phyloP scores from a whole-genome alignment of 306 rosid genomes.

The Carpinus fangiana region DNA sequence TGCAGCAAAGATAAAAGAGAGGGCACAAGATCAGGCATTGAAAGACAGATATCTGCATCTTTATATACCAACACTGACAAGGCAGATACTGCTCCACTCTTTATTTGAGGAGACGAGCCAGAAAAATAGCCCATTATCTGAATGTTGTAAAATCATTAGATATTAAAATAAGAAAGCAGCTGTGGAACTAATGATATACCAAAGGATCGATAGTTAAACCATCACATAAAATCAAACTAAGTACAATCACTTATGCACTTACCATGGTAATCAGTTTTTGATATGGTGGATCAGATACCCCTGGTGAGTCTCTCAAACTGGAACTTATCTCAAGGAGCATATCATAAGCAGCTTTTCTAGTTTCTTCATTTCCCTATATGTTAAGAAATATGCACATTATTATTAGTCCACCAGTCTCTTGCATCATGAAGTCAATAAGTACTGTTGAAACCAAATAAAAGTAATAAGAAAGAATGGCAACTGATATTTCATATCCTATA shows the following conservation, averaged over 20 bases:
- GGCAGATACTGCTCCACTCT: slow-evolving; percentile 94
- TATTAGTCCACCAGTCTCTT: slow-evolving; percentile 20
- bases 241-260: slow-evolving; percentile 31
- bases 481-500: background rate
- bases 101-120: slow-evolving; percentile 85
- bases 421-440: slow-evolving; percentile 16
- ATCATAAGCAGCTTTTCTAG: slow-evolving; percentile 82
- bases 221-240: background rate
- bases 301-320: slow-evolving; percentile 52
- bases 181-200: background rate
- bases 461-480: background rate
- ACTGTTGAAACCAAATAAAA: background rate
- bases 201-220: background rate
- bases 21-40: slow-evolving; percentile 68
- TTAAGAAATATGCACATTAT: slow-evolving; percentile 7
- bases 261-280: slow-evolving; percentile 83
- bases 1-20: slow-evolving; percentile 79
- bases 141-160: slow-evolving; percentile 22
- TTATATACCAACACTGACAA: slow-evolving; percentile 74
- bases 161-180: slow-evolving; percentile 1
- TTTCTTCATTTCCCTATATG: slow-evolving; percentile 66
- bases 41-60: slow-evolving; percentile 61
- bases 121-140: slow-evolving; percentile 94
- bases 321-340: slow-evolving; percentile 64
- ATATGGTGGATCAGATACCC: slow-evolving; percentile 50